Conservation (phyloP, 805 yeast genomes). For the Isabelozyma gotoi region DNA sequence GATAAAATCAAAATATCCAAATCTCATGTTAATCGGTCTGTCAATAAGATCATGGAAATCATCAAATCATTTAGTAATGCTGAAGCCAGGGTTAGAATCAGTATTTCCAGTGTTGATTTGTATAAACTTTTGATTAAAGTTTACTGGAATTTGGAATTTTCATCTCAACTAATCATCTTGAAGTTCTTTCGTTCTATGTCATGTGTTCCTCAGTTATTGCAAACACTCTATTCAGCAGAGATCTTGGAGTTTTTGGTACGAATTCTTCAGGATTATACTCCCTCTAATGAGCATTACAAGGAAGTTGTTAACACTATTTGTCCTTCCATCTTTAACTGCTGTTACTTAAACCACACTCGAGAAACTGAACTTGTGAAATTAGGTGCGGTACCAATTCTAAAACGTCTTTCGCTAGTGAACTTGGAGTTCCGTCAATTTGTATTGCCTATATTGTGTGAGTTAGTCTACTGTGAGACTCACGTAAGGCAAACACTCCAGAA, state of each 20-base stretch:
- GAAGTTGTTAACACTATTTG: constrained; percentile 45
- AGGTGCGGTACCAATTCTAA: constrained; percentile 48
- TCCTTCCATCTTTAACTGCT: constrained; percentile 51
- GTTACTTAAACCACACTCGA: constrained; percentile 45
- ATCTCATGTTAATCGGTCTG: constrained; percentile 5
- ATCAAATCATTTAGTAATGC: constrained; percentile 45
- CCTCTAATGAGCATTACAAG: constrained; percentile 29
- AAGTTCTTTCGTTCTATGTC: constrained; percentile 46
- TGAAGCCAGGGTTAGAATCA: constrained; percentile 43
- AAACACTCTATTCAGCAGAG: constrained; percentile 35
- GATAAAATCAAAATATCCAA: constrained; percentile 2
- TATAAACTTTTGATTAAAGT: constrained; percentile 43
- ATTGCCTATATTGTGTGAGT: constrained; percentile 52
- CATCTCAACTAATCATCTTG: constrained; percentile 39
- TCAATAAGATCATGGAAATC: constrained; percentile 36
- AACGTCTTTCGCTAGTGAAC: constrained; percentile 37
- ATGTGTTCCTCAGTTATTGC: constrained; percentile 31
- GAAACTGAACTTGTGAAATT: constrained; percentile 46
- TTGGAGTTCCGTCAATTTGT: constrained; percentile 51
- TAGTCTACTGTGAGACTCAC: constrained; percentile 44
- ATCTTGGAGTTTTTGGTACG: constrained; percentile 44
- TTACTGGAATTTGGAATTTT: constrained; percentile 26
- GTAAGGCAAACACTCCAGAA: constrained; percentile 38
- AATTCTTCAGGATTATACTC: constrained; percentile 24
- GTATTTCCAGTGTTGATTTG: constrained; percentile 36